Conservation (phyloP, 306 rosid species). For the Abrus precatorius region DNA sequence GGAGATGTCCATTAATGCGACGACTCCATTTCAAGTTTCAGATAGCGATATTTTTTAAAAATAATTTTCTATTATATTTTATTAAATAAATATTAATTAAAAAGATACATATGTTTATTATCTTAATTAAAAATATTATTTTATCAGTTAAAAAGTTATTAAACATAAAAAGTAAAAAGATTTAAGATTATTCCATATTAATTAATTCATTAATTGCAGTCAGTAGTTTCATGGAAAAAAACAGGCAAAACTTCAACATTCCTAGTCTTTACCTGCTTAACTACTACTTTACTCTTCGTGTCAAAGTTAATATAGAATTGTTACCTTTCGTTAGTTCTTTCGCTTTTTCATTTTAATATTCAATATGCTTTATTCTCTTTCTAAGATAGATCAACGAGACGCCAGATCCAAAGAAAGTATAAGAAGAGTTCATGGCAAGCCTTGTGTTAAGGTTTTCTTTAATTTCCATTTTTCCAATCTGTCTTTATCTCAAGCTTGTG, state of each 20-base stretch:
- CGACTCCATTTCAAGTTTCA: too few species aligned
- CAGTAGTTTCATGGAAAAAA: slow-evolving; percentile 11
- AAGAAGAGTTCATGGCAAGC: slow-evolving; percentile 49
- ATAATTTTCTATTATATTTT: too few species aligned
- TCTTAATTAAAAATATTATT: too few species aligned
- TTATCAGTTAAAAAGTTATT: too few species aligned
- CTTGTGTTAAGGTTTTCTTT: slow-evolving; percentile 36
- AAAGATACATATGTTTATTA: too few species aligned
- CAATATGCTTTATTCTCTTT: slow-evolving; percentile 30
- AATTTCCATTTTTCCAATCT: slow-evolving; percentile 48
- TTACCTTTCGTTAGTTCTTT: slow-evolving; percentile 30
- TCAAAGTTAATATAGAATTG: slow-evolving; percentile 44
- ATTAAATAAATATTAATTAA: too few species aligned
- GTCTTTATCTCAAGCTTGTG: slow-evolving; percentile 51
- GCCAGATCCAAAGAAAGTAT: slow-evolving; percentile 51
- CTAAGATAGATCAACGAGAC: neutral
- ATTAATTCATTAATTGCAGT: neutral
- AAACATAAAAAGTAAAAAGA: too few species aligned
- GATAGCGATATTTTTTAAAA: too few species aligned
- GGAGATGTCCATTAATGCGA: too few species aligned
- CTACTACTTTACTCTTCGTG: slow-evolving; percentile 57
- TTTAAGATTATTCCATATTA: too few species aligned
- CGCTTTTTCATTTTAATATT: slow-evolving; percentile 41
- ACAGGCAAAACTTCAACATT: slow-evolving; percentile 51
- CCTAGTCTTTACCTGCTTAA: slow-evolving; percentile 51